Conservation (phyloP, 805 yeast genomes). For the Ogataea degrootiae region DNA sequence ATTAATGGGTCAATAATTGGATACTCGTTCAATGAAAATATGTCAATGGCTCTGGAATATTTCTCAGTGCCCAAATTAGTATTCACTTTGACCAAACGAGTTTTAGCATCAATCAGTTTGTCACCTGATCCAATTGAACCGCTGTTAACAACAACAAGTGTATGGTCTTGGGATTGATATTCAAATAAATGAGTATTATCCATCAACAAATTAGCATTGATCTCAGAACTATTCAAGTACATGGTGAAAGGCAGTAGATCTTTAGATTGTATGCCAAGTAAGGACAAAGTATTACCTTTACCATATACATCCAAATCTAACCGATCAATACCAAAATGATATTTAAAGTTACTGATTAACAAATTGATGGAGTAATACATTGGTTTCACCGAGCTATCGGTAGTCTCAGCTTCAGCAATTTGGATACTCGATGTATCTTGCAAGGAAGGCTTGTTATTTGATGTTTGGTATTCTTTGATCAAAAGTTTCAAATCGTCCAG, state of each 20-base stretch:
- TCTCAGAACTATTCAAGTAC: constrained; percentile 3
- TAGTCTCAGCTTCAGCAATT: not conserved
- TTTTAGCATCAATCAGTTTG: constrained; percentile 15
- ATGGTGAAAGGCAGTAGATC: constrained; percentile 20
- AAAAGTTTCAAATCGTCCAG: not conserved
- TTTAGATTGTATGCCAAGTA: constrained; percentile 13
- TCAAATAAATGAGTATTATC: constrained; percentile 12
- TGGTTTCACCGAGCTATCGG: constrained; percentile 3
- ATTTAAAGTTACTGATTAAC: constrained; percentile 15
- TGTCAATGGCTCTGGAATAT: constrained; percentile 17
- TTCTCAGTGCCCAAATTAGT: constrained; percentile 19
- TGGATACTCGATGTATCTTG: not conserved
- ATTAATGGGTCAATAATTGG: constrained; percentile 17
- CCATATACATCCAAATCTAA: constrained; percentile 17
- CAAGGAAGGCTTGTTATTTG: not conserved
- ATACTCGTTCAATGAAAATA: constrained; percentile 21
- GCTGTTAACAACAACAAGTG: constrained; percentile 14
- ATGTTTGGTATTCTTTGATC: too few relatives aligned
- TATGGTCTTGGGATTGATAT: constrained; percentile 9
- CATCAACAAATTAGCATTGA: constrained; percentile 1
- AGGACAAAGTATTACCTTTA: constrained; percentile 9
- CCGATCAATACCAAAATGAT: constrained; percentile 21
- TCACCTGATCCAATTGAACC: constrained; percentile 21
- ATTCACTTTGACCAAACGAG: constrained; percentile 10
- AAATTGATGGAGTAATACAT: constrained; percentile 16